Evolutionary conservation across 73 alveolate species (phyloP), one percentile per base, ranked within the genome.

Genomic region (Paraurostyla sp.): DNA sequence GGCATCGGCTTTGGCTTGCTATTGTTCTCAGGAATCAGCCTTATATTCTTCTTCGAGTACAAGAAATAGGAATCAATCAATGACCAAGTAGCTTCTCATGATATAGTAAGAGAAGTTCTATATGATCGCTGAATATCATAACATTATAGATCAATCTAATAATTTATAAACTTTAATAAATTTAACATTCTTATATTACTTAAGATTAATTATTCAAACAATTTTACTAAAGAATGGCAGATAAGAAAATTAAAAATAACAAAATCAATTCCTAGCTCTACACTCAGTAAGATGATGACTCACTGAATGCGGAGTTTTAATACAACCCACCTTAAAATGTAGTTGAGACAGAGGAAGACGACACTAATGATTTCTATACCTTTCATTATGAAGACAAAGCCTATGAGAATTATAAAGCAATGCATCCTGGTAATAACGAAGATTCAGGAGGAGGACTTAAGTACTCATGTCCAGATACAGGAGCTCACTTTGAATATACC

Each of bases 401-500:
- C 6, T 4, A 38, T 9, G 82, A 65, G 38, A 3, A 65, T 7
- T 65, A 65, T 22, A 65, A 65, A 22, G 82, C 60, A 9, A 65
- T 65, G 16, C 82, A 65, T 65, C 82, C 82, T 36, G 82, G 82
- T 11, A 38, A 65, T 38, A 65, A 65, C 58, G 82, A 65, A 38
- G 82, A 65, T n/a, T n/a, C n/a, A 36, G 82, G 60, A 7, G 82
- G 82, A 23, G 85, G 88, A 15, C 76, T 68, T 15, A 85, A 85
- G 63, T 71, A 71, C 40, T 56, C 63, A n/a, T 51, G 65, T 40
- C 88, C 87, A 20, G 88, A 49, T 0, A 85, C 93, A 13, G 93
- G 93, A 0, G 87, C 88, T 25, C 93, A 85, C 42, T 85, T 85
- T 54, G 93, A 85, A 33, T 71, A 27, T 43, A 56, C 3, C 7